Percentiles rank a stretch among this genome's conserved stretches.
phyloP scores from a whole-genome alignment of 176 grass and related monocot genomes.

The Chrysopogon serrulatus region DNA sequence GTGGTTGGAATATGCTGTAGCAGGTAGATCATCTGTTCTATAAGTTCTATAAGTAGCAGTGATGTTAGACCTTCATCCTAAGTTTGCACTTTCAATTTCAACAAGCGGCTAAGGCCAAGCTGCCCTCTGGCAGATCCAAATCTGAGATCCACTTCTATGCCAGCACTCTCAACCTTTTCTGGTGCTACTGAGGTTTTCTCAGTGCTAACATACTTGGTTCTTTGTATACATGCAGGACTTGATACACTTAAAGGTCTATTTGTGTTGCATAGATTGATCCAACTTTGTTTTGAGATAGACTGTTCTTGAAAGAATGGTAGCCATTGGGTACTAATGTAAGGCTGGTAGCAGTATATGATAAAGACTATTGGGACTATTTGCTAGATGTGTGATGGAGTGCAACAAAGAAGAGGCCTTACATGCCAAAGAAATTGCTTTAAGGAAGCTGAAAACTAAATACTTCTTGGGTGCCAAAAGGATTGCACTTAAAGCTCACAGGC shows the following conservation, averaged over 20 bases:
- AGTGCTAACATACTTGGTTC: background rate
- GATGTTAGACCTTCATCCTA: too few relatives aligned
- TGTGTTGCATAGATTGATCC: background rate
- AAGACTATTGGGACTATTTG: background rate
- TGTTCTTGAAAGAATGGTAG: background rate
- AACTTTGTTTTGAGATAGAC: background rate
- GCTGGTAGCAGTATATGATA: background rate
- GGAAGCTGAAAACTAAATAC: background rate
- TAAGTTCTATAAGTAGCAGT: too few relatives aligned
- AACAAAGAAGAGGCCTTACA: background rate
- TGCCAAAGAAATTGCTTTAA: background rate
- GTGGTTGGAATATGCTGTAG: too few relatives aligned
- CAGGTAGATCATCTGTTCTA: too few relatives aligned
- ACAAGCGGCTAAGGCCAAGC: too few relatives aligned
- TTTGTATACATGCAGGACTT: conserved; percentile 5
- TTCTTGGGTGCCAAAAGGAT: background rate
- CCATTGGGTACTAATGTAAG: background rate
- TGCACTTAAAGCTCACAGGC: conserved; percentile 49
- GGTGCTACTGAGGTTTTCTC: background rate
- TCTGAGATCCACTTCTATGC: too few relatives aligned
- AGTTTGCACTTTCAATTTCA: too few relatives aligned
- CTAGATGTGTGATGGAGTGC: background rate
- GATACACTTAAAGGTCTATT: background rate
- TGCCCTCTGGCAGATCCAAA: too few relatives aligned
- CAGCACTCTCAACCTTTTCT: background rate